A percentile compares a stretch with the other conserved stretches of the same genome.
phyloP scores from a whole-genome alignment of 768 basidiomycete species.

The Suillus decipiens region DNA sequence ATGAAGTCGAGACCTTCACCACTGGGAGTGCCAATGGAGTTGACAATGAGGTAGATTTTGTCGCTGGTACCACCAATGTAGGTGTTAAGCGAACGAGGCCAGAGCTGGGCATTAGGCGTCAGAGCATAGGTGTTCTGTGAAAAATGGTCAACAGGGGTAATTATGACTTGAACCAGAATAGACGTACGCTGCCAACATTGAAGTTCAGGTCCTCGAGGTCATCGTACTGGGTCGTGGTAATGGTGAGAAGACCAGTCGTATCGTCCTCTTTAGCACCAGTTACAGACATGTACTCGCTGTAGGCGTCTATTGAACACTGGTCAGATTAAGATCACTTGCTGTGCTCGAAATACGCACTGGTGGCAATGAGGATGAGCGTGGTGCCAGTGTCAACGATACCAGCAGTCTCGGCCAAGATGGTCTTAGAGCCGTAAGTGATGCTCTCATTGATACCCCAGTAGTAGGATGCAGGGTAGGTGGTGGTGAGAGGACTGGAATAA shows the following conservation, averaged over 20 bases:
- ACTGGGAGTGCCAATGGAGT: neutral
- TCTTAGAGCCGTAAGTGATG: conserved; percentile 49
- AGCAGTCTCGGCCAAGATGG: conserved; percentile 44
- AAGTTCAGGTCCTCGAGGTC: conserved; percentile 13
- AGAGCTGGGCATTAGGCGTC: neutral
- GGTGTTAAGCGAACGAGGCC: neutral
- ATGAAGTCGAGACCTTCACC: neutral
- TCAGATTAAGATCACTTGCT: conserved; percentile 8
- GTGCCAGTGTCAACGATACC: conserved; percentile 35
- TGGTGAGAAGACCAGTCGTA: conserved; percentile 19
- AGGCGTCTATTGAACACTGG: conserved; percentile 33
- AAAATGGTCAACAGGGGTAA: neutral
- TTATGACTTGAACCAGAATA: neutral
- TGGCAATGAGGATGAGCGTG: conserved; percentile 51
- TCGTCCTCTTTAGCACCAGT: conserved; percentile 42
- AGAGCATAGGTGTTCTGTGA: neutral
- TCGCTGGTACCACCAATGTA: neutral
- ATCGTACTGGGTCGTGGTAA: conserved; percentile 13
- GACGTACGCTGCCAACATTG: conserved; percentile 9
- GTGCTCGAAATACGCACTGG: conserved; percentile 29
- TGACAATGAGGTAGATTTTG: neutral
- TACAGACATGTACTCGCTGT: conserved; percentile 41
- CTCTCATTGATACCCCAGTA: conserved; percentile 66
- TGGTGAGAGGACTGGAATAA: conserved; percentile 29
- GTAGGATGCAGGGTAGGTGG: conserved; percentile 42